Conservation (phyloP, 768 basidiomycete species). For the Rubroboletus pulcherrimus region DNA sequence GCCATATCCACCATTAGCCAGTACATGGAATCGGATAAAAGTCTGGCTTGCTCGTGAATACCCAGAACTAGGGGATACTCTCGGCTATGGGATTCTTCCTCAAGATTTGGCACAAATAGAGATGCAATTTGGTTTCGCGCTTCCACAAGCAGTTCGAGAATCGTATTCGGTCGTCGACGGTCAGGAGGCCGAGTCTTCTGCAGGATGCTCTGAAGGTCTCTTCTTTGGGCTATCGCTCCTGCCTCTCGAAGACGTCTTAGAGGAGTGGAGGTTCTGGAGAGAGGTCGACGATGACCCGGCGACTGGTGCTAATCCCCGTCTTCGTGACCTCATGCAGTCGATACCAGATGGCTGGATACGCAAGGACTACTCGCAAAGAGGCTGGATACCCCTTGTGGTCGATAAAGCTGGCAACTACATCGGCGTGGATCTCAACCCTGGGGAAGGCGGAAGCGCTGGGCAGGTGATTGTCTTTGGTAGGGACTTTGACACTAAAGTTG, state of each 20-base stretch:
- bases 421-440: slow-evolving; percentile 92
- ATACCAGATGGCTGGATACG: slow-evolving; percentile 89
- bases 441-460: slow-evolving; percentile 66
- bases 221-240: slow-evolving; percentile 95
- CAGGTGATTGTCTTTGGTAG: slow-evolving; percentile 99
- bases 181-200: slow-evolving; percentile 87
- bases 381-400: slow-evolving; percentile 94
- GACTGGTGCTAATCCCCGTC: slow-evolving; percentile 73
- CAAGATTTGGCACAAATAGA: slow-evolving; percentile 79
- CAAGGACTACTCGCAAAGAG: slow-evolving; percentile 85
- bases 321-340: slow-evolving; percentile 78
- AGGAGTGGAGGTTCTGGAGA: slow-evolving; percentile 97
- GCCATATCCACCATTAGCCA: slow-evolving; percentile 72
- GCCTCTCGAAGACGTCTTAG: slow-evolving; percentile 87
- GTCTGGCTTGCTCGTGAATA: slow-evolving; percentile 82
- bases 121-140: slow-evolving; percentile 74
- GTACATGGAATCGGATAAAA: slow-evolving; percentile 82
- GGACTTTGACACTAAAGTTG: slow-evolving; percentile 97
- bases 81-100: slow-evolving; percentile 86
- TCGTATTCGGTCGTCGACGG: slow-evolving; percentile 87
- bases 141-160: slow-evolving; percentile 87
- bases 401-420: slow-evolving; percentile 97
- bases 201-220: slow-evolving; percentile 84
- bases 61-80: slow-evolving; percentile 92
- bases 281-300: slow-evolving; percentile 86